A percentile compares a stretch with the other conserved stretches of the same genome.
Evolutionary conservation across 108 stramenopile species (phyloP).

Genomic region (Craspedostauros australis): DNA sequence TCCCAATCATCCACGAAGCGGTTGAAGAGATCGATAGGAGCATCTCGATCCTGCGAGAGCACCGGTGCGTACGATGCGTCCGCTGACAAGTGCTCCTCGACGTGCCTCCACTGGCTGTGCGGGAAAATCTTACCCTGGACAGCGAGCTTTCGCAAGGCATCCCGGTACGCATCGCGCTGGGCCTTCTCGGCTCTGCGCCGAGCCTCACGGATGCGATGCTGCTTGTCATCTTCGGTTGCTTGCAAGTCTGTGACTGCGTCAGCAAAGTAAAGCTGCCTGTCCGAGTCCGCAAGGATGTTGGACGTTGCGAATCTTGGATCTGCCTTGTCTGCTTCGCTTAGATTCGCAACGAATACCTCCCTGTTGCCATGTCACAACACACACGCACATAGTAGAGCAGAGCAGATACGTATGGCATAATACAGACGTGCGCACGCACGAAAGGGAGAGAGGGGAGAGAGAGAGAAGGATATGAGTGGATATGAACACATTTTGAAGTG

Average conservation of each 20-base stretch:
- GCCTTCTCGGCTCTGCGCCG: slow-evolving; percentile 67
- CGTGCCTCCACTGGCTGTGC: slow-evolving; percentile 41
- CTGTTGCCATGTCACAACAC: slow-evolving; percentile 9
- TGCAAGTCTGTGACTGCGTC: slow-evolving; percentile 72
- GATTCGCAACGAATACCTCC: slow-evolving; percentile 45
- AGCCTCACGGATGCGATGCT: slow-evolving; percentile 68
- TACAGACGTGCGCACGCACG: no score
- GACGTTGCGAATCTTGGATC: slow-evolving; percentile 57
- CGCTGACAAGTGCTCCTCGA: slow-evolving; percentile 39
- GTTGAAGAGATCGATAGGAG: slow-evolving; percentile 67
- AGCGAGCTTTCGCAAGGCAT: slow-evolving; percentile 37
- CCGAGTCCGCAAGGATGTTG: slow-evolving; percentile 44
- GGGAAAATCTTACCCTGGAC: slow-evolving; percentile 47
- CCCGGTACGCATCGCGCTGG: slow-evolving; percentile 63
- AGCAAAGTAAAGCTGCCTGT: slow-evolving; percentile 71
- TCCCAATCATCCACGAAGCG: slow-evolving; percentile 75
- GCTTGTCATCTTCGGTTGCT: slow-evolving; percentile 71
- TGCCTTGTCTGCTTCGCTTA: slow-evolving; percentile 32
- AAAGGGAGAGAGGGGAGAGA: not conserved
- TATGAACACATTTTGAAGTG: no score
- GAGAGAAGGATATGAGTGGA: no score
- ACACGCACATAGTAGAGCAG: not conserved
- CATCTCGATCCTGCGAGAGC: slow-evolving; percentile 54
- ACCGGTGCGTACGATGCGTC: slow-evolving; percentile 49
- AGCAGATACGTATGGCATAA: not conserved